phyloP scores from a whole-genome alignment of 2,329 filamentous ascomycete genomes.

The Aureobasidium sp. region DNA sequence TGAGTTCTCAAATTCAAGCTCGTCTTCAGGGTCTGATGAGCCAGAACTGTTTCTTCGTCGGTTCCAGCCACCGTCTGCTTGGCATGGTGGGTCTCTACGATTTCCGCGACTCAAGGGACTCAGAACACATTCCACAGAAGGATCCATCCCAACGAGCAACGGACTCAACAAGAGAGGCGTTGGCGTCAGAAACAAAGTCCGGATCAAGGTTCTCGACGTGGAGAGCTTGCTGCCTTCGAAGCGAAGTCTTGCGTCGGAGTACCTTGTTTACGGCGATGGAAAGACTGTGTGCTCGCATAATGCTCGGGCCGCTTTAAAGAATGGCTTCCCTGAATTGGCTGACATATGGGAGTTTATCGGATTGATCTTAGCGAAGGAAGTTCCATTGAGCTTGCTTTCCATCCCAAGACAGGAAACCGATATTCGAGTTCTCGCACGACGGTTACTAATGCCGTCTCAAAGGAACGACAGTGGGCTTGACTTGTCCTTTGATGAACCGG shows the following conservation, averaged over 20 bases:
- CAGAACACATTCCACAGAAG: constrained; percentile 9
- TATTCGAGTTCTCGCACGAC: constrained; percentile 62
- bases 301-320: constrained; percentile 62
- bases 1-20: constrained; percentile 25
- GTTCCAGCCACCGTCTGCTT: constrained; percentile 11
- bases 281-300: constrained; percentile 80
- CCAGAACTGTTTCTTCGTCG: constrained; percentile 10
- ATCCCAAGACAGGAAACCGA: constrained; percentile 41
- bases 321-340: constrained; percentile 62
- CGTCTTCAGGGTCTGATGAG: constrained; percentile 24
- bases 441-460: constrained; percentile 45
- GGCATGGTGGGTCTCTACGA: constrained; percentile 12
- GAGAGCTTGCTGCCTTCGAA: constrained; percentile 69
- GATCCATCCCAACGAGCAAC: constrained; percentile 13
- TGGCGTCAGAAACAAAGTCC: constrained; percentile 48
- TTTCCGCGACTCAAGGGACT: constrained; percentile 14
- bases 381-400: constrained; percentile 58
- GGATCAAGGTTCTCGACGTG: constrained; percentile 65
- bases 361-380: constrained; percentile 66
- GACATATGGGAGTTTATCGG: constrained; percentile 77
- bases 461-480: constrained; percentile 41
- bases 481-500: constrained; percentile 36
- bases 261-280: constrained; percentile 75
- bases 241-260: constrained; percentile 64
- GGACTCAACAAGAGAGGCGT: constrained; percentile 1